A percentile compares a stretch with the other conserved stretches of the same genome.
Evolutionary conservation across 352 stramenopile genomes (phyloP).

Genomic region (Phytophthora chlamydospora): DNA sequence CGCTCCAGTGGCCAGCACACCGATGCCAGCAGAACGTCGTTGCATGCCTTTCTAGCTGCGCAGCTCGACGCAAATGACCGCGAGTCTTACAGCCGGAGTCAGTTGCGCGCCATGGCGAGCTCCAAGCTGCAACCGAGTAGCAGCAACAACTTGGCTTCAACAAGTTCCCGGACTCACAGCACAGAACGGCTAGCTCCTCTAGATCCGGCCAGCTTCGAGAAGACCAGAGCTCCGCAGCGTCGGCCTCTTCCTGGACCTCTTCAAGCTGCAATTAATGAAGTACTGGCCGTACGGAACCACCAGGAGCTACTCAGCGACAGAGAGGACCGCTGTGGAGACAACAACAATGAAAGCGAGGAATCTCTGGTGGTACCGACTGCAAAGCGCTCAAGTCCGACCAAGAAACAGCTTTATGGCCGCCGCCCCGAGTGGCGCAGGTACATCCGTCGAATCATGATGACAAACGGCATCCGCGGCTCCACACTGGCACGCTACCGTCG

Average conservation of each 20-base stretch:
- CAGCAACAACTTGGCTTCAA: constrained; percentile 14
- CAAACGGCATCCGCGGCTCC: constrained; percentile 34
- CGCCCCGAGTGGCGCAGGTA: constrained; percentile 23
- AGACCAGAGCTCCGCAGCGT: constrained; percentile 9
- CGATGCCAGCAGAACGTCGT: constrained; percentile 2
- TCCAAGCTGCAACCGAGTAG: constrained; percentile 11
- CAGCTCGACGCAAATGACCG: constrained; percentile 23
- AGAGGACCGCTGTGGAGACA: constrained; percentile 4
- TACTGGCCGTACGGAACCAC: constrained; percentile 13
- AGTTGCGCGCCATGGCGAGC: constrained; percentile 31
- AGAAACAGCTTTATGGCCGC: constrained; percentile 12
- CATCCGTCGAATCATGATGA: constrained; percentile 35
- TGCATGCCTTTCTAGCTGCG: constrained; percentile 19
- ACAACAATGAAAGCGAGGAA: constrained; percentile 11
- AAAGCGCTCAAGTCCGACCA: constrained; percentile 19
- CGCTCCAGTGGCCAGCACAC: constrained; percentile 5
- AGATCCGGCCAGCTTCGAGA: constrained; percentile 14
- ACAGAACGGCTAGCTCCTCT: constrained; percentile 19
- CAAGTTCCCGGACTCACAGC: constrained; percentile 1
- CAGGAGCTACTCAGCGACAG: constrained; percentile 5
- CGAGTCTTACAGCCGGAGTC: constrained; percentile 29
- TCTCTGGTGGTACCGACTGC: not conserved
- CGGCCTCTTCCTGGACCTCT: constrained; percentile 18
- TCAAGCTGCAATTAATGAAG: constrained; percentile 27
- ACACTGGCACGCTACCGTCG: constrained; percentile 47